Evolutionary conservation across 768 basidiomycete species (phyloP).

Genomic region (Galerina marginata): DNA sequence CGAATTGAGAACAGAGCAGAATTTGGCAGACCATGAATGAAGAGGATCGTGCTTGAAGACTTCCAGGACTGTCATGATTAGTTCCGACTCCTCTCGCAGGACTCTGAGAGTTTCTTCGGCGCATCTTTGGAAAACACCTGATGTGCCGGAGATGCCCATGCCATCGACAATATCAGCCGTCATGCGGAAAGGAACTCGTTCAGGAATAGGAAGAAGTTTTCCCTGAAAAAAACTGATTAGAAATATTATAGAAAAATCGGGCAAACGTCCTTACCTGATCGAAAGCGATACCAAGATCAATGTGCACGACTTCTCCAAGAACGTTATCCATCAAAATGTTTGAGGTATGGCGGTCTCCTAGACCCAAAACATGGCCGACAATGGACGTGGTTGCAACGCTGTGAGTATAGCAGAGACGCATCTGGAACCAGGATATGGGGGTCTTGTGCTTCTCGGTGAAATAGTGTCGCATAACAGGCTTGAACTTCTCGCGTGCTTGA

Average conservation of each 20-base stretch:
- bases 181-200: constrained; percentile 93
- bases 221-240: constrained; percentile 56
- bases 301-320: constrained; percentile 91
- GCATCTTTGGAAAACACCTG: constrained; percentile 94
- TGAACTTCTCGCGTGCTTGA: constrained; percentile 50
- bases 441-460: constrained; percentile 90
- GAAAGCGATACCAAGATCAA: constrained; percentile 96
- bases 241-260: not conserved
- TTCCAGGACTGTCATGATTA: constrained; percentile 94
- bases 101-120: constrained; percentile 95
- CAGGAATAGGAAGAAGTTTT: constrained; percentile 76
- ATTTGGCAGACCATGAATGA: constrained; percentile 77
- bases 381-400: constrained; percentile 95
- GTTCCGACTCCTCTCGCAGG: constrained; percentile 79
- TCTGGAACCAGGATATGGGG: constrained; percentile 91
- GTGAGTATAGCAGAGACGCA: constrained; percentile 87
- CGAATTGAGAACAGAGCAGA: not conserved
- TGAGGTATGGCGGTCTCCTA: constrained; percentile 91
- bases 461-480: constrained; percentile 92
- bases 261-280: constrained; percentile 68
- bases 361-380: constrained; percentile 88
- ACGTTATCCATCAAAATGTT: constrained; percentile 89
- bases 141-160: constrained; percentile 86
- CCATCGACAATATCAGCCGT: constrained; percentile 95
- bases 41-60: constrained; percentile 98